Percentiles rank a stretch among this genome's conserved stretches.
These are phyloP conservation scores for Phytophthora syringae DNA, from an alignment of 352 stramenopile species.

Conservation along the genomic window DNA sequence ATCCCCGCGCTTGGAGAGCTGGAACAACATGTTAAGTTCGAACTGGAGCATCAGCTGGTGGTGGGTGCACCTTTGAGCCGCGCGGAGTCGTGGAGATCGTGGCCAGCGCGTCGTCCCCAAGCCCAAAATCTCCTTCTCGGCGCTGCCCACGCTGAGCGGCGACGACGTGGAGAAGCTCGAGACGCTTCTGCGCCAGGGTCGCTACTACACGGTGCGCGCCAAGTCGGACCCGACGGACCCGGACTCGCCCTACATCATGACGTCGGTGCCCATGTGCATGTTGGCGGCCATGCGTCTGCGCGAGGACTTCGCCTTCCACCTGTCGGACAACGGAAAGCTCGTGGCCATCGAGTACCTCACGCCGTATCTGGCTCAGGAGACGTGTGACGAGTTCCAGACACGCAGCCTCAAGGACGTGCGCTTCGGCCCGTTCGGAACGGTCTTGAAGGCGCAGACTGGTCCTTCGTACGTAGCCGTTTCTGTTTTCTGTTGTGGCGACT, in stretches of 20 bases:
- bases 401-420: conserved; percentile 66
- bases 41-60: conserved; percentile 68
- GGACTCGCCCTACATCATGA: conserved; percentile 71
- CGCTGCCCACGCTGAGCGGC: conserved; percentile 48
- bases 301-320: conserved; percentile 85
- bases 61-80: conserved; percentile 41
- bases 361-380: conserved; percentile 45
- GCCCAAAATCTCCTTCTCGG: conserved; percentile 67
- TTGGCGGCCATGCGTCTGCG: conserved; percentile 73
- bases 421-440: conserved; percentile 60
- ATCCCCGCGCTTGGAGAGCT: conserved; percentile 37
- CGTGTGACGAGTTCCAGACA: conserved; percentile 62
- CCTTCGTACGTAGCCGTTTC: conserved; percentile 60
- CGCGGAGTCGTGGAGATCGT: conserved; percentile 73
- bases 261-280: conserved; percentile 85
- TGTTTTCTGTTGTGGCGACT: not conserved
- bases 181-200: conserved; percentile 49
- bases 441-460: conserved; percentile 66
- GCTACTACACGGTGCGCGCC: conserved; percentile 75
- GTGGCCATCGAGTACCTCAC: conserved; percentile 85
- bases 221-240: conserved; percentile 65
- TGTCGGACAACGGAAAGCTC: conserved; percentile 80
- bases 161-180: conserved; percentile 57
- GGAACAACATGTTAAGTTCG: conserved; percentile 60
- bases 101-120: conserved; percentile 54